Percentiles rank a stretch among this genome's conserved stretches.
phyloP scores from a whole-genome alignment of 2,329 filamentous ascomycete species.

The Fusarium siculi region DNA sequence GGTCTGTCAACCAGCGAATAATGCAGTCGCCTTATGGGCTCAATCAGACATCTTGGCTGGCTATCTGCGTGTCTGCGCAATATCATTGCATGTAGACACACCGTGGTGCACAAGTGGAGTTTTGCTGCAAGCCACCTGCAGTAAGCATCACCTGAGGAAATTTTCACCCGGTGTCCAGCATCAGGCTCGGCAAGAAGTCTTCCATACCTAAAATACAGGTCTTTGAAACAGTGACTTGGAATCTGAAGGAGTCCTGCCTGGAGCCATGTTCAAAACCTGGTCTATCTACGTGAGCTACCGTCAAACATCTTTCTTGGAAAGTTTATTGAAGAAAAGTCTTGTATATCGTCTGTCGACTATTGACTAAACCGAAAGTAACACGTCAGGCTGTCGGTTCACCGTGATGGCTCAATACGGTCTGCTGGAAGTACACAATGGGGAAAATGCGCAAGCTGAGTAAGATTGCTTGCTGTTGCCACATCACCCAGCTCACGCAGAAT shows the following conservation, averaged over 20 bases:
- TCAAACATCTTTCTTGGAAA: not conserved
- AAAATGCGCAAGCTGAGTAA: not conserved
- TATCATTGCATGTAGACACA: too few species aligned
- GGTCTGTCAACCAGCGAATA: rapidly evolving
- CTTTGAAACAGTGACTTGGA: too few species aligned
- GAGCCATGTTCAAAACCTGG: too few species aligned
- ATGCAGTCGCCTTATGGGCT: too few species aligned
- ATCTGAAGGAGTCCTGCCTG: too few species aligned
- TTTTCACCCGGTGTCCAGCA: too few species aligned
- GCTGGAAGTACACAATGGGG: not conserved
- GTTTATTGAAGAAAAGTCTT: rapidly evolving
- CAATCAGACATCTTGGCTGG: too few species aligned
- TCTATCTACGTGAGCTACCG: too few species aligned
- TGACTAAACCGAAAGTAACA: not conserved
- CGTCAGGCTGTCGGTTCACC: rapidly evolving
- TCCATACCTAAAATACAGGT: too few species aligned
- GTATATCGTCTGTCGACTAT: not conserved
- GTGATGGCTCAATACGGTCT: not conserved
- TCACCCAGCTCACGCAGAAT: rapidly evolving
- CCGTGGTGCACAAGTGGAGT: rapidly evolving
- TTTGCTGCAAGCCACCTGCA: not conserved
- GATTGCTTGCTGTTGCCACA: rapidly evolving
- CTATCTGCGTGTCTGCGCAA: too few species aligned
- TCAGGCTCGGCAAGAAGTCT: too few species aligned
- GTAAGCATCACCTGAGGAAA: too few species aligned